Evolutionary conservation across 2,329 filamentous ascomycete species (phyloP).

Genomic region (Paracamarosporium sp.): DNA sequence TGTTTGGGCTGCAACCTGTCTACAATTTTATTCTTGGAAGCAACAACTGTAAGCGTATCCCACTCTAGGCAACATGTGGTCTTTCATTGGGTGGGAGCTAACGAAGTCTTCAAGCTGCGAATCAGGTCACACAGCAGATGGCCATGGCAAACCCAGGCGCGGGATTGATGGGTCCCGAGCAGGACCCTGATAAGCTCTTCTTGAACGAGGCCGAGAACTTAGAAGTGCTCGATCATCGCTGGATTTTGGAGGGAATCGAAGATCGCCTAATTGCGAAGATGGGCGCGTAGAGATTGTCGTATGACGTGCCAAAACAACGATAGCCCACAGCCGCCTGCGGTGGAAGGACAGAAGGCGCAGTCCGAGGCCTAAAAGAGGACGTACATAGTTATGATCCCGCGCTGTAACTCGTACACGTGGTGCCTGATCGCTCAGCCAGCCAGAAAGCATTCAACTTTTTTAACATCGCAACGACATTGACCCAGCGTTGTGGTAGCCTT

Average conservation of each 20-base stretch:
- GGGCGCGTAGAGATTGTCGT: slow-evolving; percentile 22
- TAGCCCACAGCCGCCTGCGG: slow-evolving; percentile 12
- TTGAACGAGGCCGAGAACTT: slow-evolving; percentile 91
- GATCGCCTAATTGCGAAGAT: slow-evolving; percentile 72
- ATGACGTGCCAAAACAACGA: slow-evolving; percentile 12
- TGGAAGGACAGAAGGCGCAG: slow-evolving; percentile 8
- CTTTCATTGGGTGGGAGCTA: slow-evolving; percentile 27
- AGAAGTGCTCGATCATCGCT: slow-evolving; percentile 92
- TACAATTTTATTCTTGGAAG: slow-evolving; percentile 97
- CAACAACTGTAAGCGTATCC: slow-evolving; percentile 78
- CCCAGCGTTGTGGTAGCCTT: slow-evolving; percentile 29
- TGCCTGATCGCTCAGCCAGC: slow-evolving; percentile 27
- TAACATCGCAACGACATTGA: slow-evolving; percentile 27
- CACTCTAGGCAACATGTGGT: neutral
- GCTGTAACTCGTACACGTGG: slow-evolving; percentile 17
- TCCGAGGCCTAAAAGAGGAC: slow-evolving; percentile 11
- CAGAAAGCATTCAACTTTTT: slow-evolving; percentile 30
- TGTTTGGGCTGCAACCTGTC: slow-evolving; percentile 95
- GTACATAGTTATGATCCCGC: slow-evolving; percentile 30
- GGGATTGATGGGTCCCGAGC: slow-evolving; percentile 87
- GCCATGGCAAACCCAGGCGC: slow-evolving; percentile 74
- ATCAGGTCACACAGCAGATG: slow-evolving; percentile 88
- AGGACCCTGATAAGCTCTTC: slow-evolving; percentile 96
- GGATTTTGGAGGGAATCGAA: slow-evolving; percentile 87
- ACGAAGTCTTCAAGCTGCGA: slow-evolving; percentile 70